These are phyloP conservation scores for Phytophthora constricta DNA, from an alignment of 352 stramenopile genomes.

Conservation along the genomic window DNA sequence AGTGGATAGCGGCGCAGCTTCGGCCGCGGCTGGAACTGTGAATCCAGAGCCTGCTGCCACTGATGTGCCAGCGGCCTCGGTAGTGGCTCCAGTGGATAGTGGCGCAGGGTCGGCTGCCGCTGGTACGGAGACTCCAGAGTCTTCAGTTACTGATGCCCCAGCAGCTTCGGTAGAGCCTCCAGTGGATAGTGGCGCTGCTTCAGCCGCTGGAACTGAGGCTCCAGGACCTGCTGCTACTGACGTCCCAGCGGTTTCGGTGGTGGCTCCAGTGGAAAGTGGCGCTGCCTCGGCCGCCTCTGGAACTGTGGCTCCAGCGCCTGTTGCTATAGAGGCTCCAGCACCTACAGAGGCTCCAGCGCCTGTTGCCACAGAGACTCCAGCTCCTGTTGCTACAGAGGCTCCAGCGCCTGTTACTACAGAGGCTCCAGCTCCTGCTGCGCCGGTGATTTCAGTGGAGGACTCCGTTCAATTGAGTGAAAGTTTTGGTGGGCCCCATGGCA, in stretches of 20 bases:
- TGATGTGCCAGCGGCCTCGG: no score
- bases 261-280: no score
- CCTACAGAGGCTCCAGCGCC: no score
- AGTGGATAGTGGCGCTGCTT: not conserved
- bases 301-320: no score
- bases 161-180: not conserved
- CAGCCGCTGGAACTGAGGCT: not conserved
- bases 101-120: no score
- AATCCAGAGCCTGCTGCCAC: no score
- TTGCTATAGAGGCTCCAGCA: no score
- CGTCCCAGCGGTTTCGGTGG: not conserved
- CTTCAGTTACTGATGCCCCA: not conserved
- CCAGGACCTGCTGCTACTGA: not conserved
- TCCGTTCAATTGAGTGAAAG: conserved; percentile 16
- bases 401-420: not conserved
- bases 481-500: conserved; percentile 13
- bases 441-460: conserved; percentile 11
- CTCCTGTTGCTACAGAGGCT: not conserved
- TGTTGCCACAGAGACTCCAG: no score
- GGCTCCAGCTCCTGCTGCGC: conserved; percentile 1
- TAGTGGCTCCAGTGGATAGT: no score
- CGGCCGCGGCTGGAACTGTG: no score
- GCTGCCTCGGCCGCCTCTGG: no score
- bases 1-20: no score
- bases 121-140: not conserved